These are phyloP conservation scores for Drechmeria coniospora DNA, from an alignment of 2,329 filamentous ascomycete species.

Conservation along the genomic window DNA sequence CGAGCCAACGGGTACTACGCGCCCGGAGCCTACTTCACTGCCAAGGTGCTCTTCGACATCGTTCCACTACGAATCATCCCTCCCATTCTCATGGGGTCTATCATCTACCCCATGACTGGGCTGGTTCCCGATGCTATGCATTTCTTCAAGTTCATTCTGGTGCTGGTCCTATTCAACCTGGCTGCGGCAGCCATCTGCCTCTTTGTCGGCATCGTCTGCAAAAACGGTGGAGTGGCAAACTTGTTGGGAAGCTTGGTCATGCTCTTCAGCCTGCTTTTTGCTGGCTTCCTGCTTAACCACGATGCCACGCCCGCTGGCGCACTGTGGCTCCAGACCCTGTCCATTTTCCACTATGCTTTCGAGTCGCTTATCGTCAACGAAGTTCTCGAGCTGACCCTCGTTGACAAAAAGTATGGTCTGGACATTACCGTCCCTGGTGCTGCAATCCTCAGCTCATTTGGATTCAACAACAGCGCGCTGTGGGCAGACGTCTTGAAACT, in stretches of 20 bases:
- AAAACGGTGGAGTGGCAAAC: slow-evolving; percentile 81
- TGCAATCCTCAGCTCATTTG: slow-evolving; percentile 85
- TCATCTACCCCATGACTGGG: slow-evolving; percentile 96
- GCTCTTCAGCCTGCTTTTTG: slow-evolving; percentile 92
- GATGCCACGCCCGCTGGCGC: slow-evolving; percentile 77
- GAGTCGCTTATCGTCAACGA: slow-evolving; percentile 96
- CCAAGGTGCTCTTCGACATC: slow-evolving; percentile 98
- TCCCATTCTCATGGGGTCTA: slow-evolving; percentile 85
- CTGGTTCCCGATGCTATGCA: slow-evolving; percentile 66
- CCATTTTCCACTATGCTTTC: slow-evolving; percentile 97
- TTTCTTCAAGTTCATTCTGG: slow-evolving; percentile 82
- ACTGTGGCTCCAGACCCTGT: slow-evolving; percentile 80
- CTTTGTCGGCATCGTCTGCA: slow-evolving; percentile 92
- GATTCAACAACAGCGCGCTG: slow-evolving; percentile 75
- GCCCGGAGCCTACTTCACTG: slow-evolving; percentile 82
- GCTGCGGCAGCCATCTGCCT: slow-evolving; percentile 86
- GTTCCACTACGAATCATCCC: slow-evolving; percentile 87
- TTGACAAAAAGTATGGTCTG: slow-evolving; percentile 89
- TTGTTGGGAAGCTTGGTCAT: slow-evolving; percentile 89
- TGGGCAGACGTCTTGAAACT: slow-evolving; percentile 76
- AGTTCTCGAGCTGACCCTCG: slow-evolving; percentile 73
- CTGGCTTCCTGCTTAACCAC: slow-evolving; percentile 85
- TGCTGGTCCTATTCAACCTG: slow-evolving; percentile 89
- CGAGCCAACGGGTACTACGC: slow-evolving; percentile 94
- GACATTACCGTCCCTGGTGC: slow-evolving; percentile 94